A percentile compares a stretch with the other conserved stretches of the same genome.
phyloP scores from a whole-genome alignment of 768 basidiomycete species.

The Coprinellus aureogranulatus region DNA sequence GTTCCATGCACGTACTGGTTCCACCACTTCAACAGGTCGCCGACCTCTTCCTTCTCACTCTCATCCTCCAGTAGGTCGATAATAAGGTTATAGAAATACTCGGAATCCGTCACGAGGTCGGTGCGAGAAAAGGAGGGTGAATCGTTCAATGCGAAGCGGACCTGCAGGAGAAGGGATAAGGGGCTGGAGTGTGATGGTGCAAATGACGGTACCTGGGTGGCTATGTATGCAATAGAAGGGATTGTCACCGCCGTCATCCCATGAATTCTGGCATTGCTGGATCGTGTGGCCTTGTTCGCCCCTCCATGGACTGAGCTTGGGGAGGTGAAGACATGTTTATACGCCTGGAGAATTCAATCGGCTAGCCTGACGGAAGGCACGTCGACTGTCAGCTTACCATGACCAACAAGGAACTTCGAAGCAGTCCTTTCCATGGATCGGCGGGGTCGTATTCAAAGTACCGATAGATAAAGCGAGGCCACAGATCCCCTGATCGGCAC shows the following conservation, averaged over 20 bases:
- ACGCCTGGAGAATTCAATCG: constrained; percentile 14
- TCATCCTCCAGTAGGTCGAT: constrained; percentile 19
- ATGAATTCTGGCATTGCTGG: constrained; percentile 7
- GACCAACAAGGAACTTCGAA: constrained; percentile 19
- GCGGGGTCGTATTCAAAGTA: constrained; percentile 17
- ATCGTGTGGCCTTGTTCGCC: constrained; percentile 15
- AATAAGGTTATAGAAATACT: constrained; percentile 21
- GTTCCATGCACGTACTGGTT: constrained; percentile 8
- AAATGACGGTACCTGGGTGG: constrained; percentile 3
- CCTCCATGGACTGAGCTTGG: constrained; percentile 26
- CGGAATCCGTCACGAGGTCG: constrained; percentile 20
- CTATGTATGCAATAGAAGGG: constrained; percentile 19
- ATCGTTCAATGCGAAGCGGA: constrained; percentile 15
- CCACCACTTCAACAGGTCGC: constrained; percentile 14
- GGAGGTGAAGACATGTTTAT: constrained; percentile 27
- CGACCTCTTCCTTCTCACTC: constrained; percentile 16
- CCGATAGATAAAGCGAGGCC: constrained; percentile 22
- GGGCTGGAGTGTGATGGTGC: too few relatives aligned
- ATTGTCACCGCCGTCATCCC: constrained; percentile 9
- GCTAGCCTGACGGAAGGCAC: not conserved
- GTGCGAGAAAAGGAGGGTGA: constrained; percentile 14
- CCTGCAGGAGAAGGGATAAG: not conserved
- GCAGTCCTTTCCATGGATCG: constrained; percentile 26
- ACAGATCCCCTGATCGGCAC: constrained; percentile 20
- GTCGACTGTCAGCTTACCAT: constrained; percentile 8